Evolutionary conservation across 768 basidiomycete genomes (phyloP), one percentile per base, ranked within the genome.

Genomic region (Ephemerocybe angulata): DNA sequence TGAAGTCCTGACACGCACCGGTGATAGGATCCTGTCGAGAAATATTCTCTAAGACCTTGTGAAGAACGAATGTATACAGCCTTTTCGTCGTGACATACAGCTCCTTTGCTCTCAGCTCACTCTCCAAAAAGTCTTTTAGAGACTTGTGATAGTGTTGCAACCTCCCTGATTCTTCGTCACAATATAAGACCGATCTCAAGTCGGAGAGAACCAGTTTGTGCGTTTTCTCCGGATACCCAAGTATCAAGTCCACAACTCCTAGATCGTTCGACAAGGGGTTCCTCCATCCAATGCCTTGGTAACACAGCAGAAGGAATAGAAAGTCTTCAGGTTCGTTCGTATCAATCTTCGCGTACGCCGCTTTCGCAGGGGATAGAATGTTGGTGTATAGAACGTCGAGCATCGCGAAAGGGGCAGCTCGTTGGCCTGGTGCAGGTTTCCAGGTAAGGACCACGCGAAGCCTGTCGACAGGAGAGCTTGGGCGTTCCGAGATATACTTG

Each of bases 401-500:
- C 4, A 21, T 22, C 0, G 28, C 30, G 53, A 58, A 43, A 30
- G 57, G 57, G 25, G 29, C 46, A 3, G 29, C 33, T 10, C 33
- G 6, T 17, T 27, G 28, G 12, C 19, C n/a, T 11, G 17, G 22
- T 10, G 13, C 30, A 6, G 27, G 19, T 27, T 28, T 29, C 35
- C 35, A 38, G 11, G n/a, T 47, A 5, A 52, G 28, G 22, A 52
- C 37, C 11, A 28, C 27, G 10, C 28, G 19, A n/a, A 52, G 38
- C 25, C 51, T 28, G 4, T 42, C 33, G 3, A n/a, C 35, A 38
- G 51, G 51, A 8, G 19, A 29, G 3, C 22, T 27, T 12, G 37
- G 27, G 6, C 17, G 38, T 54, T 64, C 66, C 55, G 22, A 33
- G 17, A 62, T 50, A 35, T 51, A 62, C 17, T 54, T 56, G 31